Conservation (phyloP, 2,329 filamentous ascomycete genomes). For the Colletotrichum tanaceti region DNA sequence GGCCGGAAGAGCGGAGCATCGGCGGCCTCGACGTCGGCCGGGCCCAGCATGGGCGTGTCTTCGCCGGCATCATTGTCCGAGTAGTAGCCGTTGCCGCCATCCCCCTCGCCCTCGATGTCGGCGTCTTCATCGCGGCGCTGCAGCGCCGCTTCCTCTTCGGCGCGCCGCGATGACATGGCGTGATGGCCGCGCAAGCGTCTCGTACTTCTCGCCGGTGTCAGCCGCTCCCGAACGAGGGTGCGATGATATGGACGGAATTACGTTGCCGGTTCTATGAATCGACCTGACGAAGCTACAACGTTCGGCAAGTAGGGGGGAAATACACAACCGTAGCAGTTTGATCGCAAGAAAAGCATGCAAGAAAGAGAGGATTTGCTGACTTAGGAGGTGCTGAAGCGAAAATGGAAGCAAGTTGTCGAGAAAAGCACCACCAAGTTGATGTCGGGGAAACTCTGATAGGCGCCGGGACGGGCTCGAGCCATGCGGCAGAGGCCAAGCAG, state of each 20-base stretch:
- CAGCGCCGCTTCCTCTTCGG: constrained; percentile 17
- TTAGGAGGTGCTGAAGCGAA: not conserved
- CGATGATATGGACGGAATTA: too few relatives aligned
- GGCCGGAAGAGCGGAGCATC: constrained; percentile 11
- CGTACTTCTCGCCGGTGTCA: not conserved
- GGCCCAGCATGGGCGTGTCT: constrained; percentile 17
- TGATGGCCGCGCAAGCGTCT: not conserved
- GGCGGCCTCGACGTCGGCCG: constrained; percentile 20
- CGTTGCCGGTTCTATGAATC: not conserved
- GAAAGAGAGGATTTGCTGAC: not conserved
- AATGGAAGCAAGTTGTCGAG: not conserved
- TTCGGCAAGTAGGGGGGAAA: not conserved
- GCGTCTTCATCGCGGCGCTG: constrained; percentile 28
- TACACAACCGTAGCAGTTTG: not conserved
- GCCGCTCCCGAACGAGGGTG: not conserved
- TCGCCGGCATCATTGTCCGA: constrained; percentile 16
- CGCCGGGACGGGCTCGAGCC: constrained; percentile 5
- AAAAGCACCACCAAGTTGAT: not conserved
- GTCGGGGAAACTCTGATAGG: not conserved
- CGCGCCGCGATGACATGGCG: constrained; percentile 8
- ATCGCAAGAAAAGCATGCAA: not conserved
- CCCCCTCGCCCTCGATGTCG: constrained; percentile 18
- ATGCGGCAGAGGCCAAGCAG: constrained; percentile 13
- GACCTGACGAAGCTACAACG: not conserved
- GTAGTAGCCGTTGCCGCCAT: not conserved